Percentiles rank a stretch among this genome's conserved stretches.
These are phyloP conservation scores for Beverwykella pulmonaria DNA, from an alignment of 495 filamentous ascomycete genomes.

Conservation along the genomic window DNA sequence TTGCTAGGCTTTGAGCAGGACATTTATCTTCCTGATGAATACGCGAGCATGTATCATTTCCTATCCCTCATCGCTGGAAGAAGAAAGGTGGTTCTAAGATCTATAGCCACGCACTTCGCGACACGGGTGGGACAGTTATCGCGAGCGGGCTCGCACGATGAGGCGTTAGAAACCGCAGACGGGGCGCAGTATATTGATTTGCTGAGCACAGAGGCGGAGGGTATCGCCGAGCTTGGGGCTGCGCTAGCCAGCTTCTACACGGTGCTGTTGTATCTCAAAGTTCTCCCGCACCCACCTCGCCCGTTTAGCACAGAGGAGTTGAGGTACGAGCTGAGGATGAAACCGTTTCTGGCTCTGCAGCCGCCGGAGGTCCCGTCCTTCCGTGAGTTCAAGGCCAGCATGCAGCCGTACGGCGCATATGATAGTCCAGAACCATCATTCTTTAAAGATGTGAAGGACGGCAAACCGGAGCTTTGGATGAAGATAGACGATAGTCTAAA, in stretches of 20 bases:
- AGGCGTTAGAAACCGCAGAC: conserved; percentile 45
- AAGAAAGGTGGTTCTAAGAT: conserved; percentile 21
- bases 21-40: conserved; percentile 84
- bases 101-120: conserved; percentile 3
- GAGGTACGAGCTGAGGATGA: conserved; percentile 88
- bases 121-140: neutral
- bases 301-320: conserved; percentile 72
- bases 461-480: neutral
- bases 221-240: conserved; percentile 70
- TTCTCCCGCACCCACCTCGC: conserved; percentile 61
- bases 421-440: conserved; percentile 41
- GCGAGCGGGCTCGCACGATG: neutral
- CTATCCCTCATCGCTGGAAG: conserved; percentile 28
- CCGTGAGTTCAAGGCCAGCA: conserved; percentile 57
- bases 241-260: conserved; percentile 68
- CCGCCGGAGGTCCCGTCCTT: conserved; percentile 72
- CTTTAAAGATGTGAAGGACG: neutral
- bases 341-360: conserved; percentile 72
- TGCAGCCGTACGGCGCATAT: conserved; percentile 49
- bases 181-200: conserved; percentile 53
- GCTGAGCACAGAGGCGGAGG: conserved; percentile 62
- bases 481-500: conserved; percentile 33
- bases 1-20: conserved; percentile 96
- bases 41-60: conserved; percentile 89
- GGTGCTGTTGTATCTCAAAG: conserved; percentile 60